Conservation (phyloP, 352 stramenopile genomes). For the Lagenidium giganteum region DNA sequence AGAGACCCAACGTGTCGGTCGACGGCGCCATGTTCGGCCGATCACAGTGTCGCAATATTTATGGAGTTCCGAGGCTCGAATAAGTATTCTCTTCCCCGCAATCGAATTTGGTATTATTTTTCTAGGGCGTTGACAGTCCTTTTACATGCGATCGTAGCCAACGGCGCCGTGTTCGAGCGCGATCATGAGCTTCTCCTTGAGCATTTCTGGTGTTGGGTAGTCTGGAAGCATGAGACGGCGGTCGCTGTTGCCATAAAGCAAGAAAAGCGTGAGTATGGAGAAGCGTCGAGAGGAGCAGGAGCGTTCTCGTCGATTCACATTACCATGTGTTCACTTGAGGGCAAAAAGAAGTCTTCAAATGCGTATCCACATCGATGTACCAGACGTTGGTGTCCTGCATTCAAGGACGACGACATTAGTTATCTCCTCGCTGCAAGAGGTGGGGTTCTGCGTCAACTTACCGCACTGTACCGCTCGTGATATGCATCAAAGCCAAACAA, state of each 20-base stretch:
- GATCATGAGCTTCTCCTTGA: conserved; percentile 59
- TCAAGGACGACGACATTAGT: too few species aligned
- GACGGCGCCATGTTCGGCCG: too few species aligned
- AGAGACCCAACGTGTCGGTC: too few species aligned
- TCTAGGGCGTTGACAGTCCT: too few species aligned
- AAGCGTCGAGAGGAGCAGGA: neutral
- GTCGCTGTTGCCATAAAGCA: conserved; percentile 29
- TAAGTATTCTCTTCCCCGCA: too few species aligned
- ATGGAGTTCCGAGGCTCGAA: too few species aligned
- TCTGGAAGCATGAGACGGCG: conserved; percentile 64
- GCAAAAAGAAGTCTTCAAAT: conserved; percentile 36
- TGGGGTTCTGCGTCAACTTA: too few species aligned
- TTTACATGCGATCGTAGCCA: conserved; percentile 76
- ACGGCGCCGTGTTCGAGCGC: conserved; percentile 56
- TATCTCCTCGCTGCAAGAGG: too few species aligned
- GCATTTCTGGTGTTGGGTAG: conserved; percentile 40
- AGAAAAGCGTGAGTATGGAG: conserved; percentile 1
- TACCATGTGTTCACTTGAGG: conserved; percentile 79
- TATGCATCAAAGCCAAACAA: conserved; percentile 69
- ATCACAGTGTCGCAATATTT: too few species aligned
- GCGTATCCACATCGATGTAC: conserved; percentile 65
- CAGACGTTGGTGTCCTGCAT: conserved; percentile 50
- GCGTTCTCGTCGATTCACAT: too few species aligned
- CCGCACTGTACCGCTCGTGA: conserved; percentile 46
- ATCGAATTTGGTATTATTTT: conserved; percentile 1